Evolutionary conservation across 2,329 filamentous ascomycete genomes (phyloP).

Genomic region (Penicillium sp.): DNA sequence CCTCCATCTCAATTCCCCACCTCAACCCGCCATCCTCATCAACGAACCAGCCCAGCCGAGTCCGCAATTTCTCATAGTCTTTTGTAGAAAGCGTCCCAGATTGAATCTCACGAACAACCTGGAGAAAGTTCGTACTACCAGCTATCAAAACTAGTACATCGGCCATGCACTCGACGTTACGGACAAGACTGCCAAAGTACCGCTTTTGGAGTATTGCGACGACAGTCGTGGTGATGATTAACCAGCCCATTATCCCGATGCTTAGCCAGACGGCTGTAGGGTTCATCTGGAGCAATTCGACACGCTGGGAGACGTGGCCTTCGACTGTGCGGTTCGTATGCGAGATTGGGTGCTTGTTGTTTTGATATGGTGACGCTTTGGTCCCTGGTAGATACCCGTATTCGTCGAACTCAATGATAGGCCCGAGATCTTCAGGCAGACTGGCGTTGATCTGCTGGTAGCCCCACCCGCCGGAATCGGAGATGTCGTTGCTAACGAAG

Average conservation of each 20-base stretch:
- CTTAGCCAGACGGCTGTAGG: conserved; percentile 16
- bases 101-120: conserved; percentile 14
- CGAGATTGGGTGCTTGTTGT: conserved; percentile 13
- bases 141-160: conserved; percentile 16
- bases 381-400: conserved; percentile 3
- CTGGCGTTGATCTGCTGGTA: conserved; percentile 25
- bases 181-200: conserved; percentile 14
- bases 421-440: conserved; percentile 7
- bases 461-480: conserved; percentile 17
- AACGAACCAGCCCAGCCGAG: conserved; percentile 17
- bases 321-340: conserved; percentile 14
- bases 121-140: conserved; percentile 14
- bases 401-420: conserved; percentile 1
- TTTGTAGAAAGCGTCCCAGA: conserved; percentile 4
- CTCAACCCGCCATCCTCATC: conserved; percentile 13
- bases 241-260: conserved; percentile 14
- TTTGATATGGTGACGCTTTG: conserved; percentile 7
- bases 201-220: conserved; percentile 11
- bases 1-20: conserved; percentile 18
- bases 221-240: conserved; percentile 9
- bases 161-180: conserved; percentile 14
- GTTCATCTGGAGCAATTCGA: conserved; percentile 17
- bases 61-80: conserved; percentile 11
- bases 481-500: conserved; percentile 19
- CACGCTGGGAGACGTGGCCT: conserved; percentile 6